Base-by-base conservation (phyloP, 2,329 filamentous ascomycete species). In the Fusarium torreyae region DNA sequence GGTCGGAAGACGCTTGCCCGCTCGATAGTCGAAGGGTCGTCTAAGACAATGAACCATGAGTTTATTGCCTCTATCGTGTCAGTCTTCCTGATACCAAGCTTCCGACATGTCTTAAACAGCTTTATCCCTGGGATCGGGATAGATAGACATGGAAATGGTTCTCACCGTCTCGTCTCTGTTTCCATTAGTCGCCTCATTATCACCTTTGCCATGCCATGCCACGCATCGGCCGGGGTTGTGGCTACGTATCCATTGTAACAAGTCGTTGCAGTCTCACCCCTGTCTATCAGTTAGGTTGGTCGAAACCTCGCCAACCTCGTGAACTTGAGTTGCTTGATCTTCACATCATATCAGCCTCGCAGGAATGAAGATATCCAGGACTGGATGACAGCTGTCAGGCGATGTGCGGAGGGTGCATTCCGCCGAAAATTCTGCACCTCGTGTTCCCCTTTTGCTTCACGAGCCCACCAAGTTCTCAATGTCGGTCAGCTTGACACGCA, bases 261-360 rank as follows among this genome's bases (percentile, higher is more conserved):
- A 38, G 38, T 63, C 33, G 52, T 58, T 49, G 24, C 39, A 49
- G 18, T 28, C 20, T 6, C 18, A 42, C 49, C 68, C 71, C 69
- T 68, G 56, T 63, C 46, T 51, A 45, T 61, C 43, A 43, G 55
- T 66, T 66, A n/a, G 54, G 44, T 66, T 17, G 54, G 44, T 60
- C 56, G 46, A 66, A 66, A 69, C 66, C 70, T 73, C 67, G 68
- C 60, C 55, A 65, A 61, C 61, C 51, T 66, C 66, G 28, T 42
- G 45, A 52, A 58, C 46, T 51, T 34, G 38, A 63, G 28, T 31
- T 31, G 28, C 49, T 58, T 54, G 54, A 52, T 48, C 56, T 55
- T 58, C 59, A 66, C 49, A 61, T 62, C 70, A 67, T 72, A 63
- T 63, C 55, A 67, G 49, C 66, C 63, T 70, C 48, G 52, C 61